Evolutionary conservation across 495 filamentous ascomycete genomes (phyloP).

Genomic region (Hypoxylon intermedium): DNA sequence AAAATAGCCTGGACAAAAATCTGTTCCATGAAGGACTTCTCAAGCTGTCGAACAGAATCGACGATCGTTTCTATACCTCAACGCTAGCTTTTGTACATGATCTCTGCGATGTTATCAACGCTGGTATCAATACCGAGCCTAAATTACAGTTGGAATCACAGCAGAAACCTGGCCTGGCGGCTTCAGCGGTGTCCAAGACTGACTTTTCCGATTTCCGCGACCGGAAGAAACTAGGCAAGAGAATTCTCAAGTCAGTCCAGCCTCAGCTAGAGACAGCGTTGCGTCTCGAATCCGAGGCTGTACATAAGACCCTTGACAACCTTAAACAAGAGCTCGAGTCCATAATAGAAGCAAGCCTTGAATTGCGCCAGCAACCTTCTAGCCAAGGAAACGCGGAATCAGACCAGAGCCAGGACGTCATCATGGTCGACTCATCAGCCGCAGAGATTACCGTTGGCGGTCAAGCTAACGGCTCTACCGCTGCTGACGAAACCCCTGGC

Average conservation of each 20-base stretch:
- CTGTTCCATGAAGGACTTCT: constrained; percentile 71
- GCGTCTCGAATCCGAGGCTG: constrained; percentile 79
- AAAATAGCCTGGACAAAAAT: constrained; percentile 74
- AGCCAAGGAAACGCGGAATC: constrained; percentile 39
- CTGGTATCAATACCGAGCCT: constrained; percentile 63
- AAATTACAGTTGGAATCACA: constrained; percentile 32
- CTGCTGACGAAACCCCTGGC: constrained; percentile 27
- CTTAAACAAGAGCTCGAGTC: constrained; percentile 75
- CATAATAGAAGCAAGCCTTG: constrained; percentile 67
- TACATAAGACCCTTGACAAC: constrained; percentile 69
- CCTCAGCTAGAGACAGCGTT: constrained; percentile 77
- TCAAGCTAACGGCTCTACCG: constrained; percentile 39
- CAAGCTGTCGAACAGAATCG: constrained; percentile 68
- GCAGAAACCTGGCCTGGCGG: constrained; percentile 35
- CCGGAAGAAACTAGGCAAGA: constrained; percentile 74
- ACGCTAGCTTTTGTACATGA: constrained; percentile 77
- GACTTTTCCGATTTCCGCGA: constrained; percentile 48
- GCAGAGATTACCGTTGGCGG: constrained; percentile 53
- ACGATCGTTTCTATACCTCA: constrained; percentile 75
- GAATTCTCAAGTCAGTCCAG: constrained; percentile 82
- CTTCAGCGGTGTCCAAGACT: constrained; percentile 42
- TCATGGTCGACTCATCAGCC: constrained; percentile 56
- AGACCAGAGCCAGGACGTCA: constrained; percentile 47
- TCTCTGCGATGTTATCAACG: constrained; percentile 71
- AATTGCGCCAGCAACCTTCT: constrained; percentile 47